Evolutionary conservation across 176 grass and related monocot species (phyloP).

Genomic region (Avena atlantica): DNA sequence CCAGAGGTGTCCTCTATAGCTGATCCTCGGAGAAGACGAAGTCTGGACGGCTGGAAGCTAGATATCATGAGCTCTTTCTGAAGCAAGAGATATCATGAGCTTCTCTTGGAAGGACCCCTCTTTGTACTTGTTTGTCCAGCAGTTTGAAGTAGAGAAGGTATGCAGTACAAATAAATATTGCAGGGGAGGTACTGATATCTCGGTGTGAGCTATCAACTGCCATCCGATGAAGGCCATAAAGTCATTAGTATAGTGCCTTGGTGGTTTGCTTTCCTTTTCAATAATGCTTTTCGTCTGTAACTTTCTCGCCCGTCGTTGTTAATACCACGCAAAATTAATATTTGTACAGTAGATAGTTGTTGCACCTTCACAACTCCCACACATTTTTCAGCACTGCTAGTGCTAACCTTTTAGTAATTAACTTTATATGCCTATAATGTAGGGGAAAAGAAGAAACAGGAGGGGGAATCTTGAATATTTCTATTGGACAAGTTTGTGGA

Average conservation of each 20-base stretch:
- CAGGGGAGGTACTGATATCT: slow-evolving; percentile 30
- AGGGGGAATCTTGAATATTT: slow-evolving; percentile 54
- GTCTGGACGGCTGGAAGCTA: slow-evolving; percentile 44
- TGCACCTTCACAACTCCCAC: slow-evolving; percentile 49
- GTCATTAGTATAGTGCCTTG: slow-evolving; percentile 45
- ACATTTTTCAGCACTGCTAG: slow-evolving; percentile 33
- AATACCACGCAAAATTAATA: slow-evolving; percentile 37
- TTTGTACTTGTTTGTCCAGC: slow-evolving; percentile 38
- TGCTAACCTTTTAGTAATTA: slow-evolving; percentile 47
- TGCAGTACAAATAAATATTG: slow-evolving; percentile 45
- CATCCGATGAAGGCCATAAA: slow-evolving; percentile 56
- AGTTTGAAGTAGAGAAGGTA: slow-evolving; percentile 31
- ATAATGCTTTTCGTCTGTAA: slow-evolving; percentile 47
- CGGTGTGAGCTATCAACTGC: slow-evolving; percentile 43
- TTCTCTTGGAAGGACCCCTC: slow-evolving; percentile 43
- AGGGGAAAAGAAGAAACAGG: slow-evolving; percentile 26
- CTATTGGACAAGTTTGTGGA: slow-evolving; percentile 43
- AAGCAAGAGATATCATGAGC: slow-evolving; percentile 39
- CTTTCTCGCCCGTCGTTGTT: slow-evolving; percentile 56
- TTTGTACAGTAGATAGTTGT: slow-evolving; percentile 47
- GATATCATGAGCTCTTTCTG: slow-evolving; percentile 33
- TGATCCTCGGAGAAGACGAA: slow-evolving; percentile 34
- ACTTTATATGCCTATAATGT: slow-evolving; percentile 33
- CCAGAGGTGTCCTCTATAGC: slow-evolving; percentile 41
- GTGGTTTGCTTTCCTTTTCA: slow-evolving; percentile 67